Percentiles rank a stretch among this genome's conserved stretches.
Conservation (phyloP, 768 basidiomycete genomes). For the Hysterangium stoloniferum region DNA sequence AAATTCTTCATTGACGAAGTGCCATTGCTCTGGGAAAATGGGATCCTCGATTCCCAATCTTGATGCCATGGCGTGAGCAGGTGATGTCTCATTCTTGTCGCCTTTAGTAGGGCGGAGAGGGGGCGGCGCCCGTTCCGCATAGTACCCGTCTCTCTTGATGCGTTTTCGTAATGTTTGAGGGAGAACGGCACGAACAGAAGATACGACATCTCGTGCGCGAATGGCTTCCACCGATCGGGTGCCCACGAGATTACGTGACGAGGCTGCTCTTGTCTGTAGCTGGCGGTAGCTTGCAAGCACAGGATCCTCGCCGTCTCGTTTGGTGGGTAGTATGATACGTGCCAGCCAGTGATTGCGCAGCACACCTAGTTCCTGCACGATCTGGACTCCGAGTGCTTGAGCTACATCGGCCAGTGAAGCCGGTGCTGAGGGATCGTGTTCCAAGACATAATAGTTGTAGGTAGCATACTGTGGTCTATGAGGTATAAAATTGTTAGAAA, state of each 20-base stretch:
- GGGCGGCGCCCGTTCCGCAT: constrained; percentile 45
- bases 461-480: constrained; percentile 34
- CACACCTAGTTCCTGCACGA: constrained; percentile 85
- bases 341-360: constrained; percentile 80
- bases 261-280: constrained; percentile 33
- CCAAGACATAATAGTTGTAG: constrained; percentile 79
- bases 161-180: constrained; percentile 62
- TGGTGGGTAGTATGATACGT: constrained; percentile 38
- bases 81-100: constrained; percentile 23
- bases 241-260: constrained; percentile 10
- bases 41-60: constrained; percentile 74
- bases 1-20: constrained; percentile 80
- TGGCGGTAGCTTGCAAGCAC: constrained; percentile 26
- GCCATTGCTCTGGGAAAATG: constrained; percentile 83
- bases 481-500: not conserved
- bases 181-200: constrained; percentile 52
- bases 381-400: constrained; percentile 59
- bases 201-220: constrained; percentile 37
- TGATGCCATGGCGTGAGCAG: constrained; percentile 37
- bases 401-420: constrained; percentile 56
- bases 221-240: constrained; percentile 35
- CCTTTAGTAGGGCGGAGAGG: constrained; percentile 30
- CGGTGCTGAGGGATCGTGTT: constrained; percentile 46
- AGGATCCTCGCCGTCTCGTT: constrained; percentile 7
- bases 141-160: constrained; percentile 40